Percentiles rank a stretch among this genome's conserved stretches.
Evolutionary conservation across 257 asterid species (phyloP).

Genomic region (Plantago ovata): DNA sequence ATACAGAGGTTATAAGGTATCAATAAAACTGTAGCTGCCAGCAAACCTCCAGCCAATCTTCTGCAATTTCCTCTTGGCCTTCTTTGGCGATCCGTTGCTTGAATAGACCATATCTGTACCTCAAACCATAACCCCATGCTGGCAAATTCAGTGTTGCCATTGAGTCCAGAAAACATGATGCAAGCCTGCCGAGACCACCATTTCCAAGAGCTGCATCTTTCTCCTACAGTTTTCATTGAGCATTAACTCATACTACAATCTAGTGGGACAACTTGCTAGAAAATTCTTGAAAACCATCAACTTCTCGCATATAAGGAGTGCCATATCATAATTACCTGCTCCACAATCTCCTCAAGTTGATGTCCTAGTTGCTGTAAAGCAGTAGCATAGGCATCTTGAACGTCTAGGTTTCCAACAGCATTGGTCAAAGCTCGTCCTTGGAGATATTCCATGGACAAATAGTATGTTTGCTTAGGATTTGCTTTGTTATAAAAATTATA

Average conservation of each 20-base stretch:
- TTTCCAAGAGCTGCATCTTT: constrained; percentile 99
- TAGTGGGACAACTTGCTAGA: constrained; percentile 7
- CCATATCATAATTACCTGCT: constrained; percentile 58
- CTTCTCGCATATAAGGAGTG: constrained; percentile 10
- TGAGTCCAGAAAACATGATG: constrained; percentile 97
- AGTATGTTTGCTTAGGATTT: constrained; percentile 96
- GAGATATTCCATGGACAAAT: constrained; percentile 97
- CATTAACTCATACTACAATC: constrained; percentile 12
- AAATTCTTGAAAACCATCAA: neutral
- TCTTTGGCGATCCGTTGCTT: constrained; percentile 79
- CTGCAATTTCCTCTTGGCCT: constrained; percentile 94
- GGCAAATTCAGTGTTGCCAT: constrained; percentile 97
- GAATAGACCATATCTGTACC: constrained; percentile 93
- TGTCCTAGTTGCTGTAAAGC: constrained; percentile 86
- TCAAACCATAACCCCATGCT: constrained; percentile 99
- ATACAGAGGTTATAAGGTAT: constrained; percentile 15
- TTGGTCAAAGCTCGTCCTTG: constrained; percentile 98
- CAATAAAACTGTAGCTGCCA: constrained; percentile 17
- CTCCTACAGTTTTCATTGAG: constrained; percentile 52
- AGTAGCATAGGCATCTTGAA: constrained; percentile 79
- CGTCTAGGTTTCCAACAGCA: constrained; percentile 89
- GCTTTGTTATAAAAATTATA: constrained; percentile 78
- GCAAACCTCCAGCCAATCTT: constrained; percentile 97
- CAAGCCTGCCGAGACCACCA: constrained; percentile 99
- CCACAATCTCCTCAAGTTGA: constrained; percentile 78